Base-by-base conservation (phyloP, 495 filamentous ascomycete genomes). In the Pseudomonodictys pantanalensis region DNA sequence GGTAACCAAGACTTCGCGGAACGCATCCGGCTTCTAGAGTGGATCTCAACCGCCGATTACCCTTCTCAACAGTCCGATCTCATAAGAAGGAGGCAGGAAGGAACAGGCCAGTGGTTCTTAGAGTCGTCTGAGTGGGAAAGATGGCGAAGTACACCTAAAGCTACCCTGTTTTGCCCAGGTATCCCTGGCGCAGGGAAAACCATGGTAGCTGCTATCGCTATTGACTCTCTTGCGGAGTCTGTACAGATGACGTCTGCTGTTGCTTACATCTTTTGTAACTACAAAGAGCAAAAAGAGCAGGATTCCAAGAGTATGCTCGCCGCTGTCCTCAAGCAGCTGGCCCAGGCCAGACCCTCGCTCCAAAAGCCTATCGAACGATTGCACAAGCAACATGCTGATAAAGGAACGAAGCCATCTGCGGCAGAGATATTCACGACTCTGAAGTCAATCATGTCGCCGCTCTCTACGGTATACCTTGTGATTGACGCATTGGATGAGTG, bases 401-500 rank as follows among this genome's bases (percentile, higher is more conserved):
- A 29, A n/a, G 48, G 48, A 35, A 52, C 48, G 12, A 52, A 26
- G 48, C 48, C 48, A 38, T 52, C 48, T 12, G 25, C 20, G n/a
- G 48, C 32, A 11, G 28, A 52, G 24, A 35, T 35, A 5, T 52
- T 59, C 7, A 58, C 41, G 47, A 54, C 60, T 29, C 62, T 78
- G 10, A 53, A 69, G 3, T 62, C 56, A 6, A 58, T 72, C 15
- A 58, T 51, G 24, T 29, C 41, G 0, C 41, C 30, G 6, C 72
- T 65, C 52, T 66, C 69, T 9, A 61, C 47, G 41, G 61, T 71
- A 15, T 75, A 72, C 56, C 66, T 81, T 42, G 60, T 81, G 15
- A 54, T 80, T n/a, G 77, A 80, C 57, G 77, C 77, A 28, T 64
- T 79, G 9, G 76, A 79, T 58, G 77, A 79, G 58, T 75, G 71